Conservation (phyloP, 768 basidiomycete genomes). For the Daedalea quercina region DNA sequence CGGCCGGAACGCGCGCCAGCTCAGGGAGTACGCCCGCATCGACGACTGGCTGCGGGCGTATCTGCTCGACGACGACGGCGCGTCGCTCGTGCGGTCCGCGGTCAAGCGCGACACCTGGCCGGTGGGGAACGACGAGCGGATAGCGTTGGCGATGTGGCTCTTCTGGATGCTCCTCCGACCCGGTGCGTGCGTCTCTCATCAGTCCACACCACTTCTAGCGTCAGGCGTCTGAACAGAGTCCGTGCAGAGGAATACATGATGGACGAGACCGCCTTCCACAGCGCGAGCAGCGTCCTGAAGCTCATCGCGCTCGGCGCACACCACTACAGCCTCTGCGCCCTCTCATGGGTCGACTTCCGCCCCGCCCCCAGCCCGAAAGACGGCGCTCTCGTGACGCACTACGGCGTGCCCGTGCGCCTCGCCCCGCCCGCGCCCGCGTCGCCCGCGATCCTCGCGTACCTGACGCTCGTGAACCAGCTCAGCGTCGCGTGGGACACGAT, state of each 20-base stretch:
- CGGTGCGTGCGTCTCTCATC: conserved; percentile 35
- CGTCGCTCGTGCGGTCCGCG: conserved; percentile 39
- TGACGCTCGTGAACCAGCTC: conserved; percentile 39
- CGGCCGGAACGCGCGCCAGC: conserved; percentile 61
- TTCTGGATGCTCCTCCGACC: conserved; percentile 67
- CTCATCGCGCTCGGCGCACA: conserved; percentile 65
- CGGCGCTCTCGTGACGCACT: conserved; percentile 13
- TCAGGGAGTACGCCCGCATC: conserved; percentile 61
- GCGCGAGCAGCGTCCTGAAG: conserved; percentile 47
- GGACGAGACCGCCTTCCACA: conserved; percentile 34
- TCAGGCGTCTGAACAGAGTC: neutral
- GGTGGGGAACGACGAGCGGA: conserved; percentile 46
- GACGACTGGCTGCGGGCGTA: conserved; percentile 60
- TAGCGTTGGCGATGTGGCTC: conserved; percentile 69
- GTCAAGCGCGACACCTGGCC: conserved; percentile 53
- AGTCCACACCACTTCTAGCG: neutral
- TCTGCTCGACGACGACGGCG: conserved; percentile 56
- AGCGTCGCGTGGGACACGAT: conserved; percentile 17
- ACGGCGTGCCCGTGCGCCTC: conserved; percentile 30
- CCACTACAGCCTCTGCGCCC: conserved; percentile 53
- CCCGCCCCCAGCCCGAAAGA: conserved; percentile 22
- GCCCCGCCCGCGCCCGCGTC: conserved; percentile 56
- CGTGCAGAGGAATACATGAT: conserved; percentile 43
- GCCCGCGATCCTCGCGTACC: conserved; percentile 67
- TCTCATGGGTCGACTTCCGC: conserved; percentile 53